Conservation (phyloP, 1,284 basidiomycete species). For the Laetiporus sulphureus region DNA sequence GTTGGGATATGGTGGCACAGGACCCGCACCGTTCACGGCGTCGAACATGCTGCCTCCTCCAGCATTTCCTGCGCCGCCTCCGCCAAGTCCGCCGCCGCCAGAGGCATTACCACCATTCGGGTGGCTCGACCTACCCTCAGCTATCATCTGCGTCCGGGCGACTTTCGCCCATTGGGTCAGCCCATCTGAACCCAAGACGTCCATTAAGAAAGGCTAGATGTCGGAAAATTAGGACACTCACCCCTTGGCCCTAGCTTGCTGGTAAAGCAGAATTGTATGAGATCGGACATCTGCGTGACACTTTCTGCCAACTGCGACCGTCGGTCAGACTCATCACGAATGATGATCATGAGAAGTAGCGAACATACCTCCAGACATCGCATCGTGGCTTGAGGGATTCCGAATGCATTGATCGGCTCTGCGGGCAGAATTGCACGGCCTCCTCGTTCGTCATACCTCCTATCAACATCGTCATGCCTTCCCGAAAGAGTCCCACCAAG, state of each 20-base stretch:
- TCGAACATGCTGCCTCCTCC: conserved; percentile 7
- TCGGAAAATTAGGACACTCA: too few relatives aligned
- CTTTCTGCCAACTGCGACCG: conserved; percentile 60
- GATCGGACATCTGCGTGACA: conserved; percentile 66
- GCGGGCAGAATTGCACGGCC: conserved; percentile 58
- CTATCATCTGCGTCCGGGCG: too few relatives aligned
- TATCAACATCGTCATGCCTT: conserved; percentile 41
- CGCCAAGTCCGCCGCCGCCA: not conserved
- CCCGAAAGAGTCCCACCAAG: too few relatives aligned
- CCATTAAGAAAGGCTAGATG: too few relatives aligned
- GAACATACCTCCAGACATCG: conserved; percentile 65
- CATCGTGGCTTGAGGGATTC: conserved; percentile 81
- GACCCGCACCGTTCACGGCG: conserved; percentile 1
- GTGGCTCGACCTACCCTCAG: too few relatives aligned
- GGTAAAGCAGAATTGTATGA: conserved; percentile 58
- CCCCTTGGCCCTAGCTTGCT: conserved; percentile 53
- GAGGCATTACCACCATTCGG: not conserved
- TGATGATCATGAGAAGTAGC: conserved; percentile 1
- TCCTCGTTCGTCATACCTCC: conserved; percentile 50
- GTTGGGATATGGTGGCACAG: conserved; percentile 7
- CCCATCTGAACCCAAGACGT: too few relatives aligned
- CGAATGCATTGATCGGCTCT: conserved; percentile 79
- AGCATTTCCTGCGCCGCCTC: not conserved
- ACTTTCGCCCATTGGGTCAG: too few relatives aligned
- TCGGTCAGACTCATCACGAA: not conserved